Conservation (phyloP, 306 rosid genomes). For the Senna tora region DNA sequence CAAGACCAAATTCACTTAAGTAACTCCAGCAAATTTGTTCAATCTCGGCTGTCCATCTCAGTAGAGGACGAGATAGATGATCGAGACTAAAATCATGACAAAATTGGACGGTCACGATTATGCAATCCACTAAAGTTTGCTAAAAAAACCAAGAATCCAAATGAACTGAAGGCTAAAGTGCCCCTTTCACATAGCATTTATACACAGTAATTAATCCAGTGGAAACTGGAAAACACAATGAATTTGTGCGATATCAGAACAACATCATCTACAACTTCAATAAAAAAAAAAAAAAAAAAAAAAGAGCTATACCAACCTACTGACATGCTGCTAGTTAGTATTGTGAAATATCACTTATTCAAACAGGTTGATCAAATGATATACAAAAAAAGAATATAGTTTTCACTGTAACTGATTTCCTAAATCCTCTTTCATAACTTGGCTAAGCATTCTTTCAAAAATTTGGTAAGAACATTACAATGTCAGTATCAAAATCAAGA, state of each 20-base stretch:
- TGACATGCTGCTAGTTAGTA: neutral
- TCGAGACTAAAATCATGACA: no score
- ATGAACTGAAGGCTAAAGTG: neutral
- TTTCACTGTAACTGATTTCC: slow-evolving; percentile 18
- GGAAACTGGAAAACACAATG: no score
- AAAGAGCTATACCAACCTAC: no score
- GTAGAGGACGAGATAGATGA: no score
- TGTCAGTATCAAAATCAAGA: slow-evolving; percentile 32
- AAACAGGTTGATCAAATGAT: slow-evolving; percentile 6
- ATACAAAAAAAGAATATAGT: neutral
- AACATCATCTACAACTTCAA: neutral
- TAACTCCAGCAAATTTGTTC: no score
- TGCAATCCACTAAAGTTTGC: no score
- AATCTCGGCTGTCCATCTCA: no score
- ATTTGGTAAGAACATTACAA: slow-evolving; percentile 5
- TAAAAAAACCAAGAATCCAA: neutral
- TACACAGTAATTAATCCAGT: no score
- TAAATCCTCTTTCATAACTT: slow-evolving; percentile 17
- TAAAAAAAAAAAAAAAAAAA: neutral
- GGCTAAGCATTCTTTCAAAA: neutral
- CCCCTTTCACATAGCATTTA: neutral
- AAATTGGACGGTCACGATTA: no score
- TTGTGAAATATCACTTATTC: neutral
- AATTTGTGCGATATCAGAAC: no score
- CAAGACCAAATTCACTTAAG: no score